Base-by-base conservation (phyloP, 2,329 filamentous ascomycete genomes). In the Aureobasidium sp. region DNA sequence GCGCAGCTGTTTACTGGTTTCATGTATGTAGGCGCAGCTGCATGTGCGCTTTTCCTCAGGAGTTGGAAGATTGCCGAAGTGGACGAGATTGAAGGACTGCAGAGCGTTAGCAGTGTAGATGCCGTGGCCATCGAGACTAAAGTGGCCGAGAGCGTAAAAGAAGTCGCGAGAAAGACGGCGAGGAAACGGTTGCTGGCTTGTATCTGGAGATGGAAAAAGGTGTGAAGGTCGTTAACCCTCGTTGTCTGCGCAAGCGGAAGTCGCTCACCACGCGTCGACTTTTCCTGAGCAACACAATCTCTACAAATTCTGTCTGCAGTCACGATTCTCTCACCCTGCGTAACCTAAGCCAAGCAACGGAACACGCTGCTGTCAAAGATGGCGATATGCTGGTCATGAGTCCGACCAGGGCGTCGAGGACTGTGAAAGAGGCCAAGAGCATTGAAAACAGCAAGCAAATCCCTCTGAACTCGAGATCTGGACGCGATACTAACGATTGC, bases 61-160 rank as follows among this genome's bases (percentile, higher is more conserved):
- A 78, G 78, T 0, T 86, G 83, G 84, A 85, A 85, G 72, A 79
- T 86, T 66, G 77, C 75, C 0, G 78, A 83, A 62, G 62, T 81
- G 38, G 77, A 82, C 60, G 70, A 72, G 58, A 64, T 71, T 27
- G 71, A 68, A 31, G 66, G 15, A 2, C 38, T 27, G 19, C 53
- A 57, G n/a, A 38, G 35, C 25, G 53, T 61, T 3, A 63, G 65
- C 9, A 66, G 67, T 6, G 57, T 71, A 13, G 68, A 70, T 61
- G 66, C 54, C 5, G 63, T 67, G 15, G 65, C 46, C 7, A 58
- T 53, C 6, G 60, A 60, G 15, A 61, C 57, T 5, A 66, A 67
- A 47, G 65, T 62, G 40, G 66, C 64, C 1, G 65, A 69, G 25
- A 62, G 61, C 3, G 54, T 66, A 4, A 67, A 63, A 19, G 62